Conservation (phyloP, 148 eudicot species). For the Beta vulgaris region DNA sequence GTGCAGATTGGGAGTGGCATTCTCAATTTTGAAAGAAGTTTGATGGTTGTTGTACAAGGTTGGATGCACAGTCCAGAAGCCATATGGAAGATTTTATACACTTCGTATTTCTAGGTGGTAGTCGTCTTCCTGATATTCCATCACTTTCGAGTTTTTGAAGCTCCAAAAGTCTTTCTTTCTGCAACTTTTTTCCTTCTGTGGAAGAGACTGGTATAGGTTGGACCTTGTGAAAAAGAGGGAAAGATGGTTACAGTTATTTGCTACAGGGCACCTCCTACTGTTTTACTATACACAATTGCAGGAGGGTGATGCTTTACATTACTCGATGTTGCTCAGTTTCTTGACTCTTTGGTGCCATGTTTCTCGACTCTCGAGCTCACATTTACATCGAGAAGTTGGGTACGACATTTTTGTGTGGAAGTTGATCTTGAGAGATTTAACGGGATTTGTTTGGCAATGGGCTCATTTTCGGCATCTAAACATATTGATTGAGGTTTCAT, state of each 20-base stretch:
- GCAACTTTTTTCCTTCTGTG: not conserved
- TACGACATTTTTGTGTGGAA: too few relatives aligned
- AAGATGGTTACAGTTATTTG: not conserved
- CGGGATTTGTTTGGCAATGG: too few relatives aligned
- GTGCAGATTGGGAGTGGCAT: not conserved
- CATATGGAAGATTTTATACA: not conserved
- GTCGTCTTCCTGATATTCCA: not conserved
- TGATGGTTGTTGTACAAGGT: not conserved
- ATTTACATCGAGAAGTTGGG: too few relatives aligned
- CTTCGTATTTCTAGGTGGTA: not conserved
- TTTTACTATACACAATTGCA: not conserved
- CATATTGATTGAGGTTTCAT: too few relatives aligned
- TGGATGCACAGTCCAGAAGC: not conserved
- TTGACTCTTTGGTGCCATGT: too few relatives aligned
- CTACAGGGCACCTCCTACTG: not conserved
- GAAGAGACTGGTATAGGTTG: not conserved
- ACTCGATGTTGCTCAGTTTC: too few relatives aligned
- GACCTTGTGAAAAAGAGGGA: not conserved
- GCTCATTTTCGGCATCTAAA: too few relatives aligned
- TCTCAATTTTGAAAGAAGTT: constrained; percentile 18
- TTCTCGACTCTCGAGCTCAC: too few relatives aligned
- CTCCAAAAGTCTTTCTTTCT: not conserved
- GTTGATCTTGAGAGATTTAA: too few relatives aligned
- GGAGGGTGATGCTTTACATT: not conserved
- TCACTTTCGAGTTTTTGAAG: not conserved